Evolutionary conservation across 495 filamentous ascomycete species (phyloP), one percentile per base, ranked within the genome.

Genomic region (Emericellopsis terricola): DNA sequence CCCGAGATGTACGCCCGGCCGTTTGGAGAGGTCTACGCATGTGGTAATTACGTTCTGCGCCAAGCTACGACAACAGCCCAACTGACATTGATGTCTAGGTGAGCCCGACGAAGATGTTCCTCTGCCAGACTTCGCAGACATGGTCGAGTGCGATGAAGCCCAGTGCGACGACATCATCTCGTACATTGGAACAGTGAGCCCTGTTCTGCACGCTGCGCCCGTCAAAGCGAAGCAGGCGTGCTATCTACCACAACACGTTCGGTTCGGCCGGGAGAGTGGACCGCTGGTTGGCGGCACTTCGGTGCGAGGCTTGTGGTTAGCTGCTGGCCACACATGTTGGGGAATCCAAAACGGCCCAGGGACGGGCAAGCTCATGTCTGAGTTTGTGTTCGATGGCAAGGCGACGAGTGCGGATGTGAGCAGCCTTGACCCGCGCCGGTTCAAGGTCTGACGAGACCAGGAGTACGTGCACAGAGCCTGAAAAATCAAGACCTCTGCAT

Each of bases 1-100:
- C 87, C 89, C 2, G 89, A 97, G 55, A 89, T 97, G 42, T 96
- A 96, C 51, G 78, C 87, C 10, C 70, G 89, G 3, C 86, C 87
- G 0, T 74, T 80, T 45, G 68, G 79, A 29, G 86, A 91, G 41
- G 81, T 92, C 26, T 97, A 96, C 51, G 83, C 81, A 19, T 97
- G 89, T 49, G 69, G 60, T 64, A 39, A 14, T 51, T 46, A 15
- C 8, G 23, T 15, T 15, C 17, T 17, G 8, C 19, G 1, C 24
- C 26, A 5, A 19, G 19, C n/a, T 16, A 30, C 20, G 16, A 4
- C 21, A 13, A 9, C 11, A 7, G 6, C 6, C 10, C 19, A 13
- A 21, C 11, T 33, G 13, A 33, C 2, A 13, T 8, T n/a, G 6
- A n/a, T n/a, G 8, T 14, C 3, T 29, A 62, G 81, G 89, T 26